These are phyloP conservation scores for Picea sitchensis DNA, from an alignment of 75 land plant species.

Conservation along the genomic window DNA sequence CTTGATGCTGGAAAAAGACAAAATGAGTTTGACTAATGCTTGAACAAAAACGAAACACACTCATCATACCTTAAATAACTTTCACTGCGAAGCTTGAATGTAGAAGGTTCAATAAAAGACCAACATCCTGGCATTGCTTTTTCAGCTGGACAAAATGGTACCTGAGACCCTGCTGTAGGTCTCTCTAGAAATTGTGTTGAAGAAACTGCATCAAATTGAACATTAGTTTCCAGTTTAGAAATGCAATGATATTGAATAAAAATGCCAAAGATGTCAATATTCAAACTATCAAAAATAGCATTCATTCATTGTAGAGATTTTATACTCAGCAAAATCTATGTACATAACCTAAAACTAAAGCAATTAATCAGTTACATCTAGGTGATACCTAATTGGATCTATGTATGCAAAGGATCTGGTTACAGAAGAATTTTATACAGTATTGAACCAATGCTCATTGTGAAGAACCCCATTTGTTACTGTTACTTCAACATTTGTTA, in stretches of 20 bases:
- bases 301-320: not conserved
- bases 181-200: constrained; percentile 46
- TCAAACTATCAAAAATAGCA: not conserved
- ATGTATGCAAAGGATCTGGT: too few relatives aligned
- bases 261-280: not conserved
- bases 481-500: too few relatives aligned
- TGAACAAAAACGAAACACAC: not conserved
- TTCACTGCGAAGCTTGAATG: constrained; percentile 62
- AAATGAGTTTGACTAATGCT: not conserved
- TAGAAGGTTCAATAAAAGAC: constrained; percentile 57
- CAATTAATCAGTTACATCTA: too few relatives aligned
- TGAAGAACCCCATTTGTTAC: too few relatives aligned
- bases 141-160: constrained; percentile 52
- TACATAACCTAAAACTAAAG: not conserved
- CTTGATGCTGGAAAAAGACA: not conserved
- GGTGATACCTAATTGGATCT: too few relatives aligned
- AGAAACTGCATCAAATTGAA: constrained; percentile 35
- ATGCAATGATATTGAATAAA: not conserved
- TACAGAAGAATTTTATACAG: too few relatives aligned
- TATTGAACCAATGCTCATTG: too few relatives aligned
- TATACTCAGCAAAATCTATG: not conserved
- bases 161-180: constrained; percentile 73
- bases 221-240: not conserved
- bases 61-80: constrained; percentile 50
- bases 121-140: constrained; percentile 62